Conservation (phyloP, 148 eudicot genomes). For the Suaeda aralocaspica region DNA sequence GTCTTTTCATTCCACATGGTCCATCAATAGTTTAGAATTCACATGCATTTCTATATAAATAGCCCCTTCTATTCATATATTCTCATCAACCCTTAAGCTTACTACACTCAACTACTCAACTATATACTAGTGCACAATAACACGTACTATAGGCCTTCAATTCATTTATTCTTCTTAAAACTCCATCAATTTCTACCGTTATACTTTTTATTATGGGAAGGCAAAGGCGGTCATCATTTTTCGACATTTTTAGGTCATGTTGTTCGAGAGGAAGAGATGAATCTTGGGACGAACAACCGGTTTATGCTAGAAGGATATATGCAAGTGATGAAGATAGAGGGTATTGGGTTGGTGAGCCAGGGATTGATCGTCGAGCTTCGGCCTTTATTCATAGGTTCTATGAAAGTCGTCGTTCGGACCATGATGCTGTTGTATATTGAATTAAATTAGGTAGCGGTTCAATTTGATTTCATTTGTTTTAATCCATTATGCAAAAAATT, state of each 20-base stretch:
- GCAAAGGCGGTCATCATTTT: constrained; percentile 26
- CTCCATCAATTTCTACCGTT: not conserved
- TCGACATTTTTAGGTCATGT: constrained; percentile 31
- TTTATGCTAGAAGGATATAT: constrained; percentile 24
- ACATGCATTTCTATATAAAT: constrained; percentile 12
- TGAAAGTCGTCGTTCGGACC: constrained; percentile 23
- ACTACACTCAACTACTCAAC: not conserved
- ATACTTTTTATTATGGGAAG: no score
- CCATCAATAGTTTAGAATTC: constrained; percentile 16
- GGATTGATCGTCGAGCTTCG: constrained; percentile 30
- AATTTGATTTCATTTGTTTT: not conserved
- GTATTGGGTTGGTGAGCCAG: constrained; percentile 40
- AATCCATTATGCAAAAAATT: not conserved
- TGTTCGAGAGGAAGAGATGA: constrained; percentile 29
- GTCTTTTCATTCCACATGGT: constrained; percentile 26
- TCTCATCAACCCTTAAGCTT: not conserved
- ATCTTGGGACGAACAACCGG: constrained; percentile 23
- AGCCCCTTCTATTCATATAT: not conserved
- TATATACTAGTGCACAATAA: not conserved
- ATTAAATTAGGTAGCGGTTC: not conserved
- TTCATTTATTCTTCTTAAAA: not conserved
- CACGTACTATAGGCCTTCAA: not conserved
- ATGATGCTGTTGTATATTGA: constrained; percentile 19
- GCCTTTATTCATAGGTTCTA: constrained; percentile 29
- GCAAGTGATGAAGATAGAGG: constrained; percentile 40